phyloP scores from a whole-genome alignment of 73 alveolate genomes.

The Loxodes magnus region DNA sequence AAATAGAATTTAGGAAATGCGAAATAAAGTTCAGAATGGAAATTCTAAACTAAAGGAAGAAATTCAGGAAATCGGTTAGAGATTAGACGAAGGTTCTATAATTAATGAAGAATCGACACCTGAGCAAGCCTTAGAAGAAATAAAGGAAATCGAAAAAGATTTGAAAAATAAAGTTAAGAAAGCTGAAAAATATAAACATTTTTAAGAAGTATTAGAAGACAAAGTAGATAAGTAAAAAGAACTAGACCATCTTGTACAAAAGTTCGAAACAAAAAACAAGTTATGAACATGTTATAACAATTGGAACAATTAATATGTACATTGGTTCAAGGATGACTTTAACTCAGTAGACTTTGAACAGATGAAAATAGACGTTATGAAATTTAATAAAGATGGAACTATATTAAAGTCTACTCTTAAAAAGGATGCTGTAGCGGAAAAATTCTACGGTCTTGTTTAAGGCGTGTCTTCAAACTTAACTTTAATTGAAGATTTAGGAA shows the following conservation, averaged over 20 bases:
- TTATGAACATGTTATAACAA: constrained; percentile 33
- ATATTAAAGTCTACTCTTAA: not conserved
- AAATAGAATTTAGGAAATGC: constrained; percentile 36
- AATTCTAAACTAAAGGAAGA: not conserved
- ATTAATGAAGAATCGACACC: constrained; percentile 2
- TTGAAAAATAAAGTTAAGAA: constrained; percentile 35
- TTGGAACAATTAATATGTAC: constrained; percentile 33
- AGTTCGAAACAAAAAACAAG: constrained; percentile 35
- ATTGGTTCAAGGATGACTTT: constrained; percentile 21
- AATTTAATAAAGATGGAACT: constrained; percentile 16
- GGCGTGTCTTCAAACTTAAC: constrained; percentile 32
- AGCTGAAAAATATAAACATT: constrained; percentile 21
- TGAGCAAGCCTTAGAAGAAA: constrained; percentile 33
- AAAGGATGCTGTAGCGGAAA: constrained; percentile 39
- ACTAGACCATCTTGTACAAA: constrained; percentile 28
- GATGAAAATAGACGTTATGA: constrained; percentile 19
- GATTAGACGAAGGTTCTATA: constrained; percentile 17
- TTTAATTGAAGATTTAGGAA: constrained; percentile 59
- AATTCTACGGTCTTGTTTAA: constrained; percentile 26
- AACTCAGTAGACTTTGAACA: constrained; percentile 22
- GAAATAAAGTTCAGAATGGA: not conserved
- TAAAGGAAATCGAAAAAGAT: constrained; percentile 35
- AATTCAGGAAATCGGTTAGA: constrained; percentile 1
- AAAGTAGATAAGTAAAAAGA: constrained; percentile 26
- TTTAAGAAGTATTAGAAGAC: constrained; percentile 31